A percentile compares a stretch with the other conserved stretches of the same genome.
Evolutionary conservation across 768 basidiomycete genomes (phyloP).

Genomic region (Termitomyces sp.): DNA sequence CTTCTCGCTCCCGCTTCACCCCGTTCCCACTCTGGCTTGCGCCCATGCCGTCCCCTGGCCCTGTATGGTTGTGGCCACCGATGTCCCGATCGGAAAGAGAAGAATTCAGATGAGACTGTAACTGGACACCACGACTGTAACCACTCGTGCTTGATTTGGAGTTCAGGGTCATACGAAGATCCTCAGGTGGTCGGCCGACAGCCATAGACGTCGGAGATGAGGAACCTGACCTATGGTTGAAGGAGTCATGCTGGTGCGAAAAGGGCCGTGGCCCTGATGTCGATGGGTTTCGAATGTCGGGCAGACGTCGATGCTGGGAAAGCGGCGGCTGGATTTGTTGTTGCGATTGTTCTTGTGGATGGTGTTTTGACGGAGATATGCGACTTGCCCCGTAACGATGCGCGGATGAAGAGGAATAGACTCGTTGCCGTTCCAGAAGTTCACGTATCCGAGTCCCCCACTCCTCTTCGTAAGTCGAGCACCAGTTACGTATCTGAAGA

Average conservation of each 20-base stretch:
- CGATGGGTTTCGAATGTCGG: conserved; percentile 24
- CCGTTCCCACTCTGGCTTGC: conserved; percentile 19
- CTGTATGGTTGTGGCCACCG: conserved; percentile 15
- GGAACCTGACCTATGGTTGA: conserved; percentile 18
- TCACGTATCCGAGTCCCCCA: conserved; percentile 61
- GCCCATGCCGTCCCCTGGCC: conserved; percentile 16
- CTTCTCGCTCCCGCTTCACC: conserved; percentile 17
- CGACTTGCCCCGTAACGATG: conserved; percentile 18
- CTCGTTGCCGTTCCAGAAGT: conserved; percentile 31
- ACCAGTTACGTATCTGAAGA: conserved; percentile 50
- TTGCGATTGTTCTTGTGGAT: conserved; percentile 16
- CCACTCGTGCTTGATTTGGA: conserved; percentile 1
- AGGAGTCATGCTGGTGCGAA: conserved; percentile 24
- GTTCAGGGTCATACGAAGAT: conserved; percentile 22
- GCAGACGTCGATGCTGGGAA: conserved; percentile 22
- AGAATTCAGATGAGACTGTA: conserved; percentile 9
- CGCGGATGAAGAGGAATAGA: conserved; percentile 21
- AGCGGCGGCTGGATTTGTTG: conserved; percentile 13
- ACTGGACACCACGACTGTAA: conserved; percentile 1
- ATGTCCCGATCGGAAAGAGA: conserved; percentile 10
- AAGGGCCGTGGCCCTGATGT: conserved; percentile 19
- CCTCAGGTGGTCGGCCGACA: conserved; percentile 28
- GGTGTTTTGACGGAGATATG: conserved; percentile 2
- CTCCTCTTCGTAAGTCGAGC: conserved; percentile 54
- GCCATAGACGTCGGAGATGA: conserved; percentile 23